phyloP scores from a whole-genome alignment of 2,329 filamentous ascomycete genomes.

The Fusarium graminum region DNA sequence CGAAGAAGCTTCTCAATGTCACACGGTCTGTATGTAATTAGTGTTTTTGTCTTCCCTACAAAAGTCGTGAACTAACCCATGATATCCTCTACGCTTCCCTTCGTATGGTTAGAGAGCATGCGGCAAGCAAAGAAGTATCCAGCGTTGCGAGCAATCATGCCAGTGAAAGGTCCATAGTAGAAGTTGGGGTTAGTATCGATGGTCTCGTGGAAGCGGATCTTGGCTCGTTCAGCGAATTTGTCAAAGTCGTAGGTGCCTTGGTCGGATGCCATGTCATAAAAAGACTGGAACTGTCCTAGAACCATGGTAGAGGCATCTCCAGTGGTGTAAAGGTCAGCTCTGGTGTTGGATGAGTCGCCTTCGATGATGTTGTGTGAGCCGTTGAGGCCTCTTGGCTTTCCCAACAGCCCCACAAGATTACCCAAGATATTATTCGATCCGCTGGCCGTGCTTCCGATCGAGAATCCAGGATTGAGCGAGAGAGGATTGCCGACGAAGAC shows the following conservation, averaged over 20 bases:
- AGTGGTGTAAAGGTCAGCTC: constrained; percentile 23
- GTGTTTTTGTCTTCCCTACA: accelerated
- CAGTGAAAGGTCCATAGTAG: constrained; percentile 29
- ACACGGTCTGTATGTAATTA: neutral
- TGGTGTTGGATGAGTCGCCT: constrained; percentile 24
- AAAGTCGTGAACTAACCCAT: neutral
- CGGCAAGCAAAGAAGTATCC: constrained; percentile 24
- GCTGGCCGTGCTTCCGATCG: constrained; percentile 6
- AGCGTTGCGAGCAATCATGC: constrained; percentile 25
- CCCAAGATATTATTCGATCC: constrained; percentile 19
- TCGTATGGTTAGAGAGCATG: constrained; percentile 24
- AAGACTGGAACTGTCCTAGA: constrained; percentile 10
- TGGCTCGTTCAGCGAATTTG: constrained; percentile 4
- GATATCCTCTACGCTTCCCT: constrained; percentile 2
- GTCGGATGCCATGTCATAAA: constrained; percentile 19
- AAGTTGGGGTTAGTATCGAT: constrained; percentile 26
- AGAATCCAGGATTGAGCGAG: constrained; percentile 22
- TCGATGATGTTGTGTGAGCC: constrained; percentile 31
- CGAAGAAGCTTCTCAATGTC: constrained; percentile 22
- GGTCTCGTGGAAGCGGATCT: constrained; percentile 12
- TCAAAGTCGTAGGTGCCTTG: constrained; percentile 31
- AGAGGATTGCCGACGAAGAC: constrained; percentile 32
- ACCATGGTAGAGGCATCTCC: constrained; percentile 25
- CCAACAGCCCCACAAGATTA: constrained; percentile 16
- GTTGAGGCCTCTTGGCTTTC: constrained; percentile 20